Base-by-base conservation (phyloP, 495 filamentous ascomycete genomes). In the Penicillium paradoxum region DNA sequence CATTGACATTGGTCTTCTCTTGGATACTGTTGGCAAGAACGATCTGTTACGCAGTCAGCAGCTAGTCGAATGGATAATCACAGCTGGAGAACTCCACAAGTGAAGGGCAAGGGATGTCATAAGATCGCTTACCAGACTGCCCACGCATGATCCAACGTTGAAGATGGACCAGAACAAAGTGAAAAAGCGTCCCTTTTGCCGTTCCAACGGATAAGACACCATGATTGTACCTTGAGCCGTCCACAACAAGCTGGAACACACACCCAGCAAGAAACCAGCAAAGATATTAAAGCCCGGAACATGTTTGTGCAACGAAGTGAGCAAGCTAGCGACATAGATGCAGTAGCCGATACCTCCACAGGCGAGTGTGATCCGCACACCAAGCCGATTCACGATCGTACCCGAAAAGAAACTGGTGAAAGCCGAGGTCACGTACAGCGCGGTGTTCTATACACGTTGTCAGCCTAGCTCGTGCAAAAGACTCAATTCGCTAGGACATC, bases 251-350 rank as follows among this genome's bases (percentile, higher is more conserved):
- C 65, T 70, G 6, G 75, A 72, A 38, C 74, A 72, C 44, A 70
- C 47, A 48, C 75, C 75, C 5, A 78, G 66, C 19, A 72, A 58
- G 32, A 63, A 66, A 36, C 75, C 74, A 10, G 75, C 68, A 45
- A 88, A 88, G 48, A 88, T 79, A 63, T 85, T 85, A 66, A 91
- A 89, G 6, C 84, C 87, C 14, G 62, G 62, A 58, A 90, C 91
- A 22, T 76, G 21, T 25, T 73, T 83, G 60, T 90, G 85, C 57
- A 83, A 87, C 67, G 87, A 95, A 66, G 65, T 63, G 15, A 75
- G 58, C 25, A 68, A 64, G 45, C 66, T 69, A 5, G 61, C 58
- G 18, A 72, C 58, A 48, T 77, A 77, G 24, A 77, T 45, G 29
- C 50, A 58, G 54, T 77, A 77, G 29, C 72, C 72, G 24, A 72